phyloP scores from a whole-genome alignment of 2,329 filamentous ascomycete species.

The Hypoxylon sp. region DNA sequence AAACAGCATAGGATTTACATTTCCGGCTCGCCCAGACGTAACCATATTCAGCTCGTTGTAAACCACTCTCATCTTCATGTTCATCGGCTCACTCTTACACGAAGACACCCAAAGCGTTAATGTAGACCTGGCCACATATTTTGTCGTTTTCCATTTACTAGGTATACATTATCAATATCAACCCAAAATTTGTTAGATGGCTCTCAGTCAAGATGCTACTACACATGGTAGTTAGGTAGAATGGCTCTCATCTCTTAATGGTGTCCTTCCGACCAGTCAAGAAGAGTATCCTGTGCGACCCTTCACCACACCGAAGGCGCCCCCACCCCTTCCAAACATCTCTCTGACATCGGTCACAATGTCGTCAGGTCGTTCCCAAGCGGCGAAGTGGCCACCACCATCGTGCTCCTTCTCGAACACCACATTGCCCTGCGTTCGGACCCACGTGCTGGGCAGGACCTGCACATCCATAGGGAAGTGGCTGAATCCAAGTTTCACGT shows the following conservation, averaged over 20 bases:
- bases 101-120: not conserved
- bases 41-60: not conserved
- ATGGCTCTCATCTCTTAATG: not conserved
- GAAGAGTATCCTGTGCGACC: conserved; percentile 50
- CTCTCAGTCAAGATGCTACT: not conserved
- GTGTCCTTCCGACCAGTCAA: conserved; percentile 15
- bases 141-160: not conserved
- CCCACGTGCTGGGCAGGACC: conserved; percentile 69
- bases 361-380: conserved; percentile 69
- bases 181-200: not conserved
- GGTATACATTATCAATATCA: conserved; percentile 1
- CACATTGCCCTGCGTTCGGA: conserved; percentile 70
- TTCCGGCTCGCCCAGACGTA: not conserved
- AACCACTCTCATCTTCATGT: not conserved
- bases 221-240: not conserved
- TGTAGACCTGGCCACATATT: not conserved
- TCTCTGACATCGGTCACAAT: conserved; percentile 67
- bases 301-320: conserved; percentile 58
- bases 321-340: conserved; percentile 70
- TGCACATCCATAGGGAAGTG: conserved; percentile 72
- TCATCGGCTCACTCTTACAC: not conserved
- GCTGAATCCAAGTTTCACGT: conserved; percentile 61
- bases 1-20: not conserved
- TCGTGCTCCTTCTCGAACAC: conserved; percentile 68
- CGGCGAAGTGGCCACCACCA: conserved; percentile 73